Evolutionary conservation across 768 basidiomycete genomes (phyloP), one percentile per base, ranked within the genome.

Genomic region (Tephrocybe sp.): DNA sequence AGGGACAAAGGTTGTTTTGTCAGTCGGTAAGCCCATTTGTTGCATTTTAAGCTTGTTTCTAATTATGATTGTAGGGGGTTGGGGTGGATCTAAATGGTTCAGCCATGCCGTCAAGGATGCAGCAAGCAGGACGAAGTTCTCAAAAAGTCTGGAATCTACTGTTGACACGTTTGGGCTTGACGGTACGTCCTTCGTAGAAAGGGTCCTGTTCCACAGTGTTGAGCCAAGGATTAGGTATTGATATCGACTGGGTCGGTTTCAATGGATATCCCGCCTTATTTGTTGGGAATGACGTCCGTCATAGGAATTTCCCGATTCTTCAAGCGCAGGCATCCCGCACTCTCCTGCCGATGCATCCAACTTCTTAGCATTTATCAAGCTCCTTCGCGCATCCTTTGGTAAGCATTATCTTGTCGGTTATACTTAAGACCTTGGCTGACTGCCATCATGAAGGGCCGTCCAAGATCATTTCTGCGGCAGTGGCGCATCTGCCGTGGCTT

Each of bases 301-400:
- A 31, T 23, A 83, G 83, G 88, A 90, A 73, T 91, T 89, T 65
- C 89, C 88, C 5, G 85, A 83, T 56, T 72, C 75, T 3, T 50
- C 66, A 2, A 88, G 87, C 9, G 73, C 74, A 4, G 83, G 84
- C 6, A 87, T 90, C 61, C 73, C 75, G 4, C 69, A 80, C 58
- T 77, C 80, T 1, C 52, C 77, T 6, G 53, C 68, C 13, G 89
- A 91, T 62, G 68, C 85, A 1, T 78, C 76, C 17, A 89, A 89
- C 64, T 74, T 84, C 40, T 71, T 90, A 39, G 61, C 67, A 12
- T 78, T 89, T 65, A 69, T 91, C 53, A 74, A 78, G 54, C 68
- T 72, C 7, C 72, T 92, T 6, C 76, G 87, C 26, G 59, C 64
- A 35, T 68, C 79, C 4, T 67, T 90, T 5, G 87, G 85, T 57